These are phyloP conservation scores for Phytophthora hybrid DNA, from an alignment of 352 stramenopile genomes.

Conservation along the genomic window DNA sequence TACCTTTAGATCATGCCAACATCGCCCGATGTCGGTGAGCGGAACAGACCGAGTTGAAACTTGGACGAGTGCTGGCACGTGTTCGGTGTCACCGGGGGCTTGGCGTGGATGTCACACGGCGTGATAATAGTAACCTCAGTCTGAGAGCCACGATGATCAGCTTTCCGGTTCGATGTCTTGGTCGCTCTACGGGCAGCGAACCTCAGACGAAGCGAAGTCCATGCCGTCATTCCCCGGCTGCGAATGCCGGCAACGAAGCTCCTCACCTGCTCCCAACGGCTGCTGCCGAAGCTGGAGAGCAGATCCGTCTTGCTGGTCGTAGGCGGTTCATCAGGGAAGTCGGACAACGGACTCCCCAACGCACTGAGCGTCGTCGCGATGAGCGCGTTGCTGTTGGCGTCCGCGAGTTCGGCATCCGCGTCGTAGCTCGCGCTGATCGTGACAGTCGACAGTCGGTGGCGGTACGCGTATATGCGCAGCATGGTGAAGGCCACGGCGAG, in stretches of 20 bases:
- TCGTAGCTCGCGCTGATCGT: slow-evolving; percentile 23
- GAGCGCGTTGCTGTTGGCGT: slow-evolving; percentile 14
- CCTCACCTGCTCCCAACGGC: slow-evolving; percentile 24
- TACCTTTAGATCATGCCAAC: slow-evolving; percentile 34
- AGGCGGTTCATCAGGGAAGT: slow-evolving; percentile 10
- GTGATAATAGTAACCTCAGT: slow-evolving; percentile 30
- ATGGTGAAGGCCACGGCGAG: slow-evolving; percentile 27
- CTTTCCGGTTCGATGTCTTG: slow-evolving; percentile 7
- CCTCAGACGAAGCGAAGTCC: slow-evolving; percentile 15
- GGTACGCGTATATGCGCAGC: slow-evolving; percentile 31
- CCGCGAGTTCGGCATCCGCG: slow-evolving; percentile 11
- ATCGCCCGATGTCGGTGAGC: slow-evolving; percentile 17
- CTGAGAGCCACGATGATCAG: slow-evolving; percentile 10
- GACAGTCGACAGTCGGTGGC: slow-evolving; percentile 27
- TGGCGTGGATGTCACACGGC: slow-evolving; percentile 12
- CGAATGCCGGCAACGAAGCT: slow-evolving; percentile 21
- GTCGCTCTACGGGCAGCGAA: neutral
- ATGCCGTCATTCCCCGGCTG: slow-evolving; percentile 3
- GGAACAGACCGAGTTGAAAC: slow-evolving; percentile 33
- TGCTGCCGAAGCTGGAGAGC: slow-evolving; percentile 14
- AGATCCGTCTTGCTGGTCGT: slow-evolving; percentile 21
- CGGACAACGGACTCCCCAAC: slow-evolving; percentile 26
- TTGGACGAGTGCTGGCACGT: slow-evolving; percentile 31
- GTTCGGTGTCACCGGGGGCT: slow-evolving; percentile 18
- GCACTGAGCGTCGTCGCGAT: slow-evolving; percentile 38